A percentile compares a stretch with the other conserved stretches of the same genome.
Conservation (phyloP, 768 basidiomycete species). For the Russula emetica region DNA sequence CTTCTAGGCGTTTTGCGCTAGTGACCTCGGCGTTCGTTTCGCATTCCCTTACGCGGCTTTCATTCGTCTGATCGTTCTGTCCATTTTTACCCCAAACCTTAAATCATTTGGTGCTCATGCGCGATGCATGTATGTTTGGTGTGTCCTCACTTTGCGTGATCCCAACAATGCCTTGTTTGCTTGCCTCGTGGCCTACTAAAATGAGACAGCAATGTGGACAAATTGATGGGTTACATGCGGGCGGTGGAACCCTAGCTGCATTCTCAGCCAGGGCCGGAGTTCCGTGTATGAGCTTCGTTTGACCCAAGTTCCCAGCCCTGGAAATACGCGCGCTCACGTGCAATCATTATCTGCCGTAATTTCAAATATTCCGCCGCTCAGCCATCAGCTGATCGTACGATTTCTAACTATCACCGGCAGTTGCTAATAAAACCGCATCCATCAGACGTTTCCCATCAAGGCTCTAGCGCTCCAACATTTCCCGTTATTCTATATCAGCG, state of each 20-base stretch:
- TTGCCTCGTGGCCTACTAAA: constrained; percentile 2
- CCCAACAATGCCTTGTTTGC: neutral
- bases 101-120: constrained; percentile 5
- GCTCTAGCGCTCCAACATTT: constrained; percentile 1
- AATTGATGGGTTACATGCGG: neutral
- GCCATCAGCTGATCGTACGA: constrained; percentile 17
- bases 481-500: constrained; percentile 13
- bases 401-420: constrained; percentile 13
- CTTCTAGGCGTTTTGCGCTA: constrained; percentile 8
- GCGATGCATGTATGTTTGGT: neutral
- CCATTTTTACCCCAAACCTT: constrained; percentile 24
- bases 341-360: constrained; percentile 9
- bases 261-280: neutral
- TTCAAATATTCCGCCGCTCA: neutral
- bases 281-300: neutral
- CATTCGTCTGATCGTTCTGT: constrained; percentile 10
- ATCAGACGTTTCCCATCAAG: constrained; percentile 16
- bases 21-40: constrained; percentile 14
- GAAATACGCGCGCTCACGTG: constrained; percentile 11
- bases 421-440: neutral
- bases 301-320: constrained; percentile 7
- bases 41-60: constrained; percentile 4
- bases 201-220: neutral
- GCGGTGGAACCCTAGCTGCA: neutral
- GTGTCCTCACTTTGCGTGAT: neutral